phyloP scores from a whole-genome alignment of 1,284 basidiomycete genomes.

The Phellinidium pouzarii region DNA sequence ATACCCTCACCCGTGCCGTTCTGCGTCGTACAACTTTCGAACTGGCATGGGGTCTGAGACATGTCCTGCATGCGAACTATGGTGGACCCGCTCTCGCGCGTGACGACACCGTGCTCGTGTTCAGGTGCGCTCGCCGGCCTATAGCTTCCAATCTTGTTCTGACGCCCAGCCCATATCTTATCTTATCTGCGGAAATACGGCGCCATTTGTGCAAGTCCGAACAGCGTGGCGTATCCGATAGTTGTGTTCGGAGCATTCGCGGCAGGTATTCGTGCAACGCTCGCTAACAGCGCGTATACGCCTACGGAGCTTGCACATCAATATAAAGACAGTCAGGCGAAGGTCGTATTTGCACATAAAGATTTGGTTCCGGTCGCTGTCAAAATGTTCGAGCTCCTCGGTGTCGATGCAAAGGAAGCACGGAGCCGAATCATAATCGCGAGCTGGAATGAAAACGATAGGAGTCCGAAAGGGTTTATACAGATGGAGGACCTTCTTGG shows the following conservation, averaged over 20 bases:
- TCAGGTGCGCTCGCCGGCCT: slow-evolving; percentile 28
- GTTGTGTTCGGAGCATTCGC: slow-evolving; percentile 49
- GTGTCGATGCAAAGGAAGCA: slow-evolving; percentile 35
- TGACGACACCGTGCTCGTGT: slow-evolving; percentile 38
- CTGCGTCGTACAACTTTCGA: slow-evolving; percentile 49
- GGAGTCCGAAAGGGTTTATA: slow-evolving; percentile 26
- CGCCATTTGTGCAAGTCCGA: slow-evolving; percentile 32
- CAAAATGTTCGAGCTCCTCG: slow-evolving; percentile 37
- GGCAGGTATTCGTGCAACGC: slow-evolving; percentile 44
- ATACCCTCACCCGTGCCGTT: slow-evolving; percentile 48
- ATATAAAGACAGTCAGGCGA: slow-evolving; percentile 47
- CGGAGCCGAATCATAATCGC: slow-evolving; percentile 40
- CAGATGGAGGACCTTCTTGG: slow-evolving; percentile 38
- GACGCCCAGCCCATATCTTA: too few species aligned
- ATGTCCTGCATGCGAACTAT: slow-evolving; percentile 27
- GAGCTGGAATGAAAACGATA: slow-evolving; percentile 27
- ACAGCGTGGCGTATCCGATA: slow-evolving; percentile 59
- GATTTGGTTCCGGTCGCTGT: slow-evolving; percentile 39
- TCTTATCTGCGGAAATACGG: neutral
- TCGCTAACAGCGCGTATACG: slow-evolving; percentile 42
- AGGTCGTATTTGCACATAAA: slow-evolving; percentile 47
- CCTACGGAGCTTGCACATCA: slow-evolving; percentile 41
- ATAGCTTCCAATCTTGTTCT: too few species aligned
- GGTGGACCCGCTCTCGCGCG: slow-evolving; percentile 32
- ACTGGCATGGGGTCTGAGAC: slow-evolving; percentile 48